Percentiles rank a stretch among this genome's conserved stretches.
Evolutionary conservation across 805 yeast genomes (phyloP).

Genomic region (Yarrowia yakushimensis): DNA sequence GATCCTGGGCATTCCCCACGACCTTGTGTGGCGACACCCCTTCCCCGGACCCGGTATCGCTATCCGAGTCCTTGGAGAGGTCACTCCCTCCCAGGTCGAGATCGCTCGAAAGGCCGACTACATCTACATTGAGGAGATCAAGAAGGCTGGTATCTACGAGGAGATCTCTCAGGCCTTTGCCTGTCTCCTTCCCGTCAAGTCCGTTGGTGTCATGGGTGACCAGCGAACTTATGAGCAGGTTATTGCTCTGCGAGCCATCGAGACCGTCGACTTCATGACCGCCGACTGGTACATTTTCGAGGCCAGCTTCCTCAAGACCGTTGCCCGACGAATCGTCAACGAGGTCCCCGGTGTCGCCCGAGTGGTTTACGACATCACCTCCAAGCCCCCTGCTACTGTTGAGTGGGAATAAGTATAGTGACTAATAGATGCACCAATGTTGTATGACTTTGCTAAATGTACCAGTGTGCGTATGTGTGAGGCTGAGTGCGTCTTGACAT

Average conservation of each 20-base stretch:
- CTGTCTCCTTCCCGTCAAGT: slow-evolving; percentile 91
- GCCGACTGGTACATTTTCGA: slow-evolving; percentile 98
- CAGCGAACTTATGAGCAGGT: slow-evolving; percentile 99
- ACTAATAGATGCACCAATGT: slow-evolving; percentile 11
- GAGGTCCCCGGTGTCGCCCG: slow-evolving; percentile 99
- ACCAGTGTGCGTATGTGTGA: background rate
- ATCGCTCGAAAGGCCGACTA: slow-evolving; percentile 97
- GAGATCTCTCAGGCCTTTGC: slow-evolving; percentile 98
- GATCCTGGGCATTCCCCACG: slow-evolving; percentile 91
- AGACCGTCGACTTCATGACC: slow-evolving; percentile 98
- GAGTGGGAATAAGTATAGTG: slow-evolving; percentile 80
- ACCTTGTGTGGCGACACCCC: slow-evolving; percentile 99
- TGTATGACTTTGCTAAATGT: background rate
- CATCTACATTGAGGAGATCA: slow-evolving; percentile 95
- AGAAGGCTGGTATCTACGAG: slow-evolving; percentile 84
- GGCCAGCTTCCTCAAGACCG: slow-evolving; percentile 84
- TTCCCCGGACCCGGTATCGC: slow-evolving; percentile 99
- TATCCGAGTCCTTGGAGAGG: slow-evolving; percentile 96
- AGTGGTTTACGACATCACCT: slow-evolving; percentile 96
- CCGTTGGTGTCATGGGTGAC: slow-evolving; percentile 99
- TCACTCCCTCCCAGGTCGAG: slow-evolving; percentile 85
- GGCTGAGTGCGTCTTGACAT: background rate
- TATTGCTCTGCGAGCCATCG: slow-evolving; percentile 97
- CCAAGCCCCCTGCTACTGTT: slow-evolving; percentile 99
- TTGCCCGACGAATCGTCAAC: slow-evolving; percentile 93